Evolutionary conservation across 768 basidiomycete species (phyloP).

Genomic region (Trametes villosa): DNA sequence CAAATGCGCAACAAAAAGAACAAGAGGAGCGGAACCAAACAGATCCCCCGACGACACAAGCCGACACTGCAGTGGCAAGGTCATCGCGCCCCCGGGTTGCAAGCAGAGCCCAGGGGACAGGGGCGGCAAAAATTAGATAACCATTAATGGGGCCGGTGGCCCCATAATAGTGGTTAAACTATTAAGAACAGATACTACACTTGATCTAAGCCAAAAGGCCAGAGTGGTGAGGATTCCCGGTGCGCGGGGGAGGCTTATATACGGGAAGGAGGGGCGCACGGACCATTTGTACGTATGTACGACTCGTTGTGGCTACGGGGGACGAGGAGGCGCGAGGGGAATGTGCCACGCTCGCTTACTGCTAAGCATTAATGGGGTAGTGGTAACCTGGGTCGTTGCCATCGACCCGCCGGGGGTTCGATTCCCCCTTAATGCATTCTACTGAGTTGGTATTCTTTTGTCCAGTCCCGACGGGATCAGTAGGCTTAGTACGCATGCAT

Average conservation of each 20-base stretch:
- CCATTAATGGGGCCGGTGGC: conserved; percentile 17
- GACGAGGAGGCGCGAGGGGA: too few relatives aligned
- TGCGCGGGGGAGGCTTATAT: neutral
- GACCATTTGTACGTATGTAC: conserved; percentile 1
- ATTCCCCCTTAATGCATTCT: conserved; percentile 82
- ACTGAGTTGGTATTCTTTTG: neutral
- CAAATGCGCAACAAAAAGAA: conserved; percentile 25
- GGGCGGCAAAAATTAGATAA: conserved; percentile 30
- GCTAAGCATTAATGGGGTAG: conserved; percentile 39
- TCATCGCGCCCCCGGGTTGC: conserved; percentile 34
- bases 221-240: conserved; percentile 45
- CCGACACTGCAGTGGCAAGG: conserved; percentile 35
- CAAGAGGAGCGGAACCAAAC: conserved; percentile 46
- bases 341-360: neutral
- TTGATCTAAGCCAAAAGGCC: conserved; percentile 79
- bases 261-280: conserved; percentile 2
- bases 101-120: conserved; percentile 33
- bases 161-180: conserved; percentile 33
- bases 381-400: conserved; percentile 43
- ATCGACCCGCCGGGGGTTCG: conserved; percentile 87
- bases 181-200: conserved; percentile 79
- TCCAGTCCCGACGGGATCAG: neutral
- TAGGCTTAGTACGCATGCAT: too few relatives aligned
- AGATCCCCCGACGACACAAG: conserved; percentile 36
- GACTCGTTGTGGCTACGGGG: too few relatives aligned